A percentile compares a stretch with the other conserved stretches of the same genome.
Evolutionary conservation across 2,329 filamentous ascomycete genomes (phyloP).

Genomic region (Fulvia fulva): DNA sequence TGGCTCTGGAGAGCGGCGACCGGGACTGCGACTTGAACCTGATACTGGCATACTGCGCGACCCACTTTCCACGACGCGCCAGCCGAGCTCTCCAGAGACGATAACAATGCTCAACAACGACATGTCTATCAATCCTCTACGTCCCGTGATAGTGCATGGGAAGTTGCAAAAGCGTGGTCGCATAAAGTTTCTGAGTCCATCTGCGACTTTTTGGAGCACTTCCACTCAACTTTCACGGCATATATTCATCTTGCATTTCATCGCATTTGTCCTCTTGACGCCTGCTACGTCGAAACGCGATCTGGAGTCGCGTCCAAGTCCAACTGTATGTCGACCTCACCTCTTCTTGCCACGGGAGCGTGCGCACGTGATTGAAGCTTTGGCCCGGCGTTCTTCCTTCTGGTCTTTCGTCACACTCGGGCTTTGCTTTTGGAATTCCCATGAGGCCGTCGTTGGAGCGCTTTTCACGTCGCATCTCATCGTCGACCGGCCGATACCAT

Average conservation of each 20-base stretch:
- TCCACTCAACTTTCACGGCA: neutral
- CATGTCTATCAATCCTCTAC: neutral
- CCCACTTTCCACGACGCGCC: too few species aligned
- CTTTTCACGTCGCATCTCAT: too few species aligned
- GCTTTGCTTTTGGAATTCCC: too few species aligned
- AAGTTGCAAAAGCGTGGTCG: neutral
- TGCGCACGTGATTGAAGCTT: neutral
- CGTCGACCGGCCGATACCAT: too few species aligned
- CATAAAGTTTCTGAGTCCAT: neutral
- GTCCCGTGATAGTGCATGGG: neutral
- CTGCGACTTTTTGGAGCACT: neutral
- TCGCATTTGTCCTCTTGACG: neutral
- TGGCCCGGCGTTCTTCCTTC: too few species aligned
- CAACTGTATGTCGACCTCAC: constrained; percentile 12
- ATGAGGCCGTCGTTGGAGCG: too few species aligned
- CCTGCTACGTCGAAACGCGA: neutral
- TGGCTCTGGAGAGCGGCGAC: neutral
- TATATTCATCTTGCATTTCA: neutral
- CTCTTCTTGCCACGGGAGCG: neutral
- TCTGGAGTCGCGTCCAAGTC: constrained; percentile 4
- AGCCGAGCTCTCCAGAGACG: too few species aligned
- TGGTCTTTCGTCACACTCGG: too few species aligned
- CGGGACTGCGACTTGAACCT: neutral
- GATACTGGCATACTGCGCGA: neutral
- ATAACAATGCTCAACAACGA: neutral